Percentiles rank a stretch among this genome's conserved stretches.
These are phyloP conservation scores for Cryptosporidium viatorum DNA, from an alignment of 169 alveolate genomes.

Conservation along the genomic window DNA sequence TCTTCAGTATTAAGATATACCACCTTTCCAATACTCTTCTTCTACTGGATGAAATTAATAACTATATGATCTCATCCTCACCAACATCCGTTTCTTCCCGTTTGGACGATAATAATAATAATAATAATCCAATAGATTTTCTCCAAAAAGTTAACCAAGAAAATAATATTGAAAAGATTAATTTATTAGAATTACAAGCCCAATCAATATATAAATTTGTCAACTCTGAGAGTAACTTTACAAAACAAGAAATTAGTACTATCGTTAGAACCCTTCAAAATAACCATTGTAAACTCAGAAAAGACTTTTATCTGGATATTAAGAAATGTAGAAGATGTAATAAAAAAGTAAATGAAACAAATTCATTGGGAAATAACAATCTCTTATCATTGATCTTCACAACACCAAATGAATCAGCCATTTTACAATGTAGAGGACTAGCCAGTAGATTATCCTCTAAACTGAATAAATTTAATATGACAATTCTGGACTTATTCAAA, in stretches of 20 bases:
- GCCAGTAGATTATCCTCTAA: constrained; percentile 38
- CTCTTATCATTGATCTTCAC: constrained; percentile 5
- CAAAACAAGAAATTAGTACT: constrained; percentile 48
- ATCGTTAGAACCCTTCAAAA: constrained; percentile 38
- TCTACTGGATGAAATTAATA: constrained; percentile 41
- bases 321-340: constrained; percentile 60
- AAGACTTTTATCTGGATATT: constrained; percentile 23
- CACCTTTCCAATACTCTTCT: constrained; percentile 24
- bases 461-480: constrained; percentile 37
- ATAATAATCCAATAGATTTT: not conserved
- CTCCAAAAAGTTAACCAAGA: not conserved
- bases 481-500: constrained; percentile 35
- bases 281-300: constrained; percentile 15
- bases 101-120: not conserved
- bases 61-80: not conserved
- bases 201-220: constrained; percentile 60
- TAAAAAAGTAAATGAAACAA: constrained; percentile 14
- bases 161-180: not conserved
- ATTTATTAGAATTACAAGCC: constrained; percentile 45
- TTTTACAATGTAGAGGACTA: constrained; percentile 55
- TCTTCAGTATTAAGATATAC: constrained; percentile 14
- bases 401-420: constrained; percentile 65
- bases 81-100: no score
- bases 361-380: not conserved
- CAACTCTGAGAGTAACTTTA: constrained; percentile 45